Evolutionary conservation across 805 yeast genomes (phyloP).

Genomic region (Grigorovia transvaalensis): DNA sequence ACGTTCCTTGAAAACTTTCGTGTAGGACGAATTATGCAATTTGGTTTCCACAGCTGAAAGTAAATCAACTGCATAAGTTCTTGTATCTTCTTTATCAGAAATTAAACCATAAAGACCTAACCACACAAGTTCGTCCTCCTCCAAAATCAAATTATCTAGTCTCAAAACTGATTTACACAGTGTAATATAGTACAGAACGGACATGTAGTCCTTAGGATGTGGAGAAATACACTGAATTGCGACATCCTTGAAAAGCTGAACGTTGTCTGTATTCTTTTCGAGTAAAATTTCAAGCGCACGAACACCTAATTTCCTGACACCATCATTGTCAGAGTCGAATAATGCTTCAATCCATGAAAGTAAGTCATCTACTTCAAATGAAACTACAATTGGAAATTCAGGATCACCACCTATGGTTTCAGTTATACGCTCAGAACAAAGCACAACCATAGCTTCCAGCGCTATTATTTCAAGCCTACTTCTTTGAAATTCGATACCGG

Average conservation of each 20-base stretch:
- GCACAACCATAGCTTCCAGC: conserved; percentile 72
- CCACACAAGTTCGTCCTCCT: conserved; percentile 59
- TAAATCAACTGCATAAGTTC: conserved; percentile 65
- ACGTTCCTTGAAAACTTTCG: conserved; percentile 55
- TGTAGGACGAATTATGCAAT: conserved; percentile 42
- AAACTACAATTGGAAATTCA: conserved; percentile 35
- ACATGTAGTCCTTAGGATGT: conserved; percentile 38
- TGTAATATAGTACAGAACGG: conserved; percentile 61
- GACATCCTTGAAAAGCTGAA: conserved; percentile 45
- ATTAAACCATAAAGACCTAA: conserved; percentile 73
- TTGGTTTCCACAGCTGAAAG: conserved; percentile 55
- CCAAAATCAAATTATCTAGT: conserved; percentile 38
- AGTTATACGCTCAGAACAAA: conserved; percentile 66
- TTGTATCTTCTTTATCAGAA: conserved; percentile 53
- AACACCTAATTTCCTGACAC: conserved; percentile 52
- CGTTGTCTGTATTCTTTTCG: conserved; percentile 44
- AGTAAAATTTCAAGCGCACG: conserved; percentile 63
- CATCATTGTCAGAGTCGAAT: conserved; percentile 47
- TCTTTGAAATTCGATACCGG: conserved; percentile 65
- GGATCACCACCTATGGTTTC: conserved; percentile 28
- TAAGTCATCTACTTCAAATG: conserved; percentile 61
- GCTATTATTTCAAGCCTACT: conserved; percentile 60
- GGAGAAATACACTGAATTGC: conserved; percentile 62
- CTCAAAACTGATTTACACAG: conserved; percentile 55
- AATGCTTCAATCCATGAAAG: conserved; percentile 76